Evolutionary conservation across 1,284 basidiomycete genomes (phyloP).

Genomic region (Garcileccinum viscosum): DNA sequence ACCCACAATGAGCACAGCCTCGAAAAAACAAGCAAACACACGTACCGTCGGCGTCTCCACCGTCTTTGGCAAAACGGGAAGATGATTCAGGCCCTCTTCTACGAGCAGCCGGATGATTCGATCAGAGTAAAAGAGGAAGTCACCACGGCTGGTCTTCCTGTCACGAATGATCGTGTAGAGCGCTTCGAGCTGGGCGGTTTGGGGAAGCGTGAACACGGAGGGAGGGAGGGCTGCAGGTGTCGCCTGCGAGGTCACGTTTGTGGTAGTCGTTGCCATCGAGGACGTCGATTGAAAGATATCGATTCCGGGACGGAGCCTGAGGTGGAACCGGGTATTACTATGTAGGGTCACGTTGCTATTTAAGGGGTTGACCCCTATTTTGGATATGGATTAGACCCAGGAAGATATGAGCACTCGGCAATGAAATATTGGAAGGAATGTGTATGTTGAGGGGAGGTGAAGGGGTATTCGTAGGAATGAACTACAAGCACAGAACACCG

Average conservation of each 20-base stretch:
- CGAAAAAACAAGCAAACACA: too few species aligned
- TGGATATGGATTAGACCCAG: too few species aligned
- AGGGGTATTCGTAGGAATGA: too few species aligned
- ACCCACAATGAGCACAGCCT: not conserved
- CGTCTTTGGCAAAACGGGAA: constrained; percentile 88
- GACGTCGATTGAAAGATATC: not conserved
- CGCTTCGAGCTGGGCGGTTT: constrained; percentile 92
- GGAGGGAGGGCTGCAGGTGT: constrained; percentile 55
- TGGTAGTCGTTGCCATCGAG: not conserved
- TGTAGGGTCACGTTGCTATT: not conserved
- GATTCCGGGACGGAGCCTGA: not conserved
- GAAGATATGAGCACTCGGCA: too few species aligned
- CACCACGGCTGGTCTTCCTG: constrained; percentile 84
- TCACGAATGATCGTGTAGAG: constrained; percentile 95
- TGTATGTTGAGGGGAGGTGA: too few species aligned
- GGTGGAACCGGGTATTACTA: too few species aligned
- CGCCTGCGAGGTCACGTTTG: not conserved
- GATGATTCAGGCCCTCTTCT: constrained; percentile 92
- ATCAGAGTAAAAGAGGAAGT: constrained; percentile 97
- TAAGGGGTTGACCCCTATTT: not conserved
- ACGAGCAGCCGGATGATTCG: constrained; percentile 78
- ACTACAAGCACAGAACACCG: too few species aligned
- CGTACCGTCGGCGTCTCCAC: constrained; percentile 80
- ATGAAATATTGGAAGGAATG: too few species aligned
- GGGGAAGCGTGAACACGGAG: constrained; percentile 84